A percentile compares a stretch with the other conserved stretches of the same genome.
Conservation (phyloP, 2,329 filamentous ascomycete genomes). For the Dothideomycetes sp. region DNA sequence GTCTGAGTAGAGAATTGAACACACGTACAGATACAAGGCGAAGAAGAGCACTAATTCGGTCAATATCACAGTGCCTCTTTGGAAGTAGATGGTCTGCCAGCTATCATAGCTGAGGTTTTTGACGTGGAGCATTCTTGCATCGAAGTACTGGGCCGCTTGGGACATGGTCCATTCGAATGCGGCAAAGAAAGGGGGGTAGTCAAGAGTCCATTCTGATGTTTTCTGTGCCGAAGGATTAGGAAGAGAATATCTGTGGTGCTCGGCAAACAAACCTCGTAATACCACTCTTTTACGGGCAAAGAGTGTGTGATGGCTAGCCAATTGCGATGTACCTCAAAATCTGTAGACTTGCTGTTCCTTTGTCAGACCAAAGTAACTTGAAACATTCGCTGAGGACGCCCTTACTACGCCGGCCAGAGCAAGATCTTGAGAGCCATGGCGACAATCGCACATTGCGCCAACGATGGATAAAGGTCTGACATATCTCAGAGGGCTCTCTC, state of each 20-base stretch:
- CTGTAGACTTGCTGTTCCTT: slow-evolving; percentile 76
- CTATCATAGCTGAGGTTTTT: slow-evolving; percentile 77
- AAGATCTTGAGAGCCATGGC: slow-evolving; percentile 85
- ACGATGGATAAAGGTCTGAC: slow-evolving; percentile 75
- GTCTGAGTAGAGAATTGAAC: not conserved
- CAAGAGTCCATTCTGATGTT: slow-evolving; percentile 98
- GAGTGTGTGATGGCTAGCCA: slow-evolving; percentile 96
- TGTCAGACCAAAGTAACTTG: slow-evolving; percentile 13
- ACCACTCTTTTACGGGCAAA: slow-evolving; percentile 81
- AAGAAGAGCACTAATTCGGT: slow-evolving; percentile 78
- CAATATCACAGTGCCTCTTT: slow-evolving; percentile 75
- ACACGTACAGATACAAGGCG: slow-evolving; percentile 65
- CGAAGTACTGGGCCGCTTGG: slow-evolving; percentile 64
- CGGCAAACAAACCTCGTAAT: slow-evolving; percentile 65
- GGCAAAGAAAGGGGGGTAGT: slow-evolving; percentile 97
- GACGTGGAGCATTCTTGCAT: slow-evolving; percentile 73
- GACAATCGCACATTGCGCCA: slow-evolving; percentile 78
- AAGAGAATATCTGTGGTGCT: too few relatives aligned
- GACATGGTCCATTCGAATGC: slow-evolving; percentile 93
- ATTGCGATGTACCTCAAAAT: slow-evolving; percentile 98
- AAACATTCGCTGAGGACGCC: slow-evolving; percentile 21
- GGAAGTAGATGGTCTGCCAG: slow-evolving; percentile 91
- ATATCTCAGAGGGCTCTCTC: too few relatives aligned
- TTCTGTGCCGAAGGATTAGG: too few relatives aligned
- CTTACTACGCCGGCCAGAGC: slow-evolving; percentile 89